Percentiles rank a stretch among this genome's conserved stretches.
phyloP scores from a whole-genome alignment of 495 filamentous ascomycete genomes.

The Aspergillus carlsbadensis region DNA sequence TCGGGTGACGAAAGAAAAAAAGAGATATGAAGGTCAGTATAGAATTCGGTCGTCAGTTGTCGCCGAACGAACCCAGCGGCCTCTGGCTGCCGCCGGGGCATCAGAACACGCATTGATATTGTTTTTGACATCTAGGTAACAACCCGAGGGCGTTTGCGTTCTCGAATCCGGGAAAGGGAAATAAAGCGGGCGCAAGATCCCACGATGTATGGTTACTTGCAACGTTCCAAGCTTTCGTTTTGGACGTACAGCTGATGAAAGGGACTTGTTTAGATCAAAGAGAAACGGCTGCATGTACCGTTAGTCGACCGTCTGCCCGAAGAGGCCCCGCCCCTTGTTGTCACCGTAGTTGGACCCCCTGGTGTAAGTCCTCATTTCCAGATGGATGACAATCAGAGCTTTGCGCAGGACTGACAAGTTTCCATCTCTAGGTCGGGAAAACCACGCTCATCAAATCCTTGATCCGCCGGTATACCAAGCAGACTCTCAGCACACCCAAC shows the following conservation, averaged over 20 bases:
- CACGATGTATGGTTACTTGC: slow-evolving; percentile 75
- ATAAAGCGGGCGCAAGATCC: slow-evolving; percentile 80
- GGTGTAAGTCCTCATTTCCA: slow-evolving; percentile 62
- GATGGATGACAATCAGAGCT: background rate
- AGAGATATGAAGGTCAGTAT: slow-evolving; percentile 61
- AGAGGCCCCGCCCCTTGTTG: slow-evolving; percentile 90
- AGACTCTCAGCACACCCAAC: slow-evolving; percentile 82
- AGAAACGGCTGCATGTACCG: slow-evolving; percentile 93
- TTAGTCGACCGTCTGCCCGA: slow-evolving; percentile 92
- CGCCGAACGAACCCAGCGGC: background rate
- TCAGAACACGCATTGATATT: slow-evolving; percentile 17
- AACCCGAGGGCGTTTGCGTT: slow-evolving; percentile 94
- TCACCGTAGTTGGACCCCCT: slow-evolving; percentile 89
- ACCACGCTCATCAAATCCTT: slow-evolving; percentile 86
- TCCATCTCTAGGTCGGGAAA: slow-evolving; percentile 54
- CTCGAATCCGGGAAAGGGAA: slow-evolving; percentile 79
- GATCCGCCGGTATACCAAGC: slow-evolving; percentile 92
- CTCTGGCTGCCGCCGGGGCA: background rate
- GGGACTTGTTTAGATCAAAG: slow-evolving; percentile 64
- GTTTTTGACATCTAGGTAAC: slow-evolving; percentile 44
- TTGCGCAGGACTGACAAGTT: slow-evolving; percentile 12
- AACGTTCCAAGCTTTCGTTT: background rate
- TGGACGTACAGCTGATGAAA: slow-evolving; percentile 7
- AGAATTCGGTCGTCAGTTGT: background rate
- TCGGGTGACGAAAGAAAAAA: slow-evolving; percentile 87